Evolutionary conservation across 257 asterid species (phyloP), one percentile per base, ranked within the genome.

Genomic region (Marsdenia floribunda): DNA sequence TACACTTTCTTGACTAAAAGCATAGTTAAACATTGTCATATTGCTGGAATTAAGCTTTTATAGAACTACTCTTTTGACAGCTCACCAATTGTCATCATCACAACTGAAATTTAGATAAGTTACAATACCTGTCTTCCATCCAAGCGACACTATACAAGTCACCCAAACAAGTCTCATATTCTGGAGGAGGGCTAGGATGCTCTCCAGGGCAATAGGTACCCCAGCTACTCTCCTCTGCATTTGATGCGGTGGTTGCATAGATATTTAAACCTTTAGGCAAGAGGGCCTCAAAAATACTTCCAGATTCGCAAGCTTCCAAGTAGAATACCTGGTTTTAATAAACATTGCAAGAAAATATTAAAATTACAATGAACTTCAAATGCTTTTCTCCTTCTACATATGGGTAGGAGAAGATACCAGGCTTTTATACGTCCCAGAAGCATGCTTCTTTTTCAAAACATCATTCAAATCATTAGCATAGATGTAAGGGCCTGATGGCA

Each of bases 141-240:
- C 98, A 94, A 79, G 98, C 91, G 86, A 94, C 77, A 75, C 97
- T 92, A 46, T 95, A 95, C 73, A 93, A 84, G 86, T 95, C 99
- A 33, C 99, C 99, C 82, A 95, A 83, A 89, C 99, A 95, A 70
- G 99, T 90, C 33, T 82, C 89, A 4, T 95, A 92, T 83, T 87
- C 98, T 6, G 85, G 90, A 71, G 99, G 96, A 74, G 98, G 98
- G 68, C 90, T 80, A 47, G 96, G 96, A 83, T 79, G 76, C 47
- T 91, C 96, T 70, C 97, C 98, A 0, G 99, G 99, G 85, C 99
- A 95, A 77, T 95, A 95, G 69, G 98, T 95, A 72, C 95, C 99
- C 94, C 96, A 95, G 79, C 99, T 95, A 75, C 95, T 91, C 87
- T 95, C 99, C 24, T 83, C 88, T 6, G 99, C 96, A 77, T 95